Percentiles rank a stretch among this genome's conserved stretches.
Conservation (phyloP, 1,284 basidiomycete species). For the Ustilago esculenta region DNA sequence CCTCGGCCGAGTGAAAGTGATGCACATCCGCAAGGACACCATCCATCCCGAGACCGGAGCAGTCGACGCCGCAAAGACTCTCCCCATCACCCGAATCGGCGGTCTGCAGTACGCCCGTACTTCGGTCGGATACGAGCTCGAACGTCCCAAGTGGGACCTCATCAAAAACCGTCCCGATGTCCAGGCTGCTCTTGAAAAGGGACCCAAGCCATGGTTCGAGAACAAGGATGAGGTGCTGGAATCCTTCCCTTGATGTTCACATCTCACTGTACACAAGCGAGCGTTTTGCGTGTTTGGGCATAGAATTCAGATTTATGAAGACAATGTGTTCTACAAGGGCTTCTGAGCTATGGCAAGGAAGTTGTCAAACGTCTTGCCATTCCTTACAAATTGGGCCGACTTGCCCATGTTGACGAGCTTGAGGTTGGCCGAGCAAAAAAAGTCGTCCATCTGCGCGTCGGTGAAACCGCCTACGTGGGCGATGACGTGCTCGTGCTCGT, state of each 20-base stretch:
- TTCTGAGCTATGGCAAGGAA: constrained; percentile 44
- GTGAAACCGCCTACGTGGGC: constrained; percentile 41
- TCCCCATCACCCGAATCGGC: constrained; percentile 51
- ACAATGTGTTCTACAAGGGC: constrained; percentile 4
- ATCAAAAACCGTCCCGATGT: constrained; percentile 43
- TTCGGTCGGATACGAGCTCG: constrained; percentile 43
- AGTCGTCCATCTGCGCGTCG: constrained; percentile 26
- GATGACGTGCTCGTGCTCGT: constrained; percentile 38
- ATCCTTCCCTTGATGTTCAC: constrained; percentile 21
- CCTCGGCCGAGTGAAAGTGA: constrained; percentile 43
- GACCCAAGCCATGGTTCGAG: constrained; percentile 34
- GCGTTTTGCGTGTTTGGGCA: no score
- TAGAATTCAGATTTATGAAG: not conserved
- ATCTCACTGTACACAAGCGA: no score
- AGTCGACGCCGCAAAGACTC: constrained; percentile 45
- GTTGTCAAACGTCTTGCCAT: constrained; percentile 30
- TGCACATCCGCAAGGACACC: constrained; percentile 56
- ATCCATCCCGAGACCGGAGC: constrained; percentile 44
- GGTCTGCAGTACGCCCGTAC: constrained; percentile 50
- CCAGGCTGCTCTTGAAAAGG: constrained; percentile 31
- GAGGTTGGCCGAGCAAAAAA: constrained; percentile 36
- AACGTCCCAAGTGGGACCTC: constrained; percentile 44
- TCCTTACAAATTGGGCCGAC: constrained; percentile 30
- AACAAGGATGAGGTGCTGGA: constrained; percentile 34
- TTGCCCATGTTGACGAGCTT: constrained; percentile 37